Base-by-base conservation (phyloP, 352 stramenopile genomes). In the Phytophthora boehmeriae region DNA sequence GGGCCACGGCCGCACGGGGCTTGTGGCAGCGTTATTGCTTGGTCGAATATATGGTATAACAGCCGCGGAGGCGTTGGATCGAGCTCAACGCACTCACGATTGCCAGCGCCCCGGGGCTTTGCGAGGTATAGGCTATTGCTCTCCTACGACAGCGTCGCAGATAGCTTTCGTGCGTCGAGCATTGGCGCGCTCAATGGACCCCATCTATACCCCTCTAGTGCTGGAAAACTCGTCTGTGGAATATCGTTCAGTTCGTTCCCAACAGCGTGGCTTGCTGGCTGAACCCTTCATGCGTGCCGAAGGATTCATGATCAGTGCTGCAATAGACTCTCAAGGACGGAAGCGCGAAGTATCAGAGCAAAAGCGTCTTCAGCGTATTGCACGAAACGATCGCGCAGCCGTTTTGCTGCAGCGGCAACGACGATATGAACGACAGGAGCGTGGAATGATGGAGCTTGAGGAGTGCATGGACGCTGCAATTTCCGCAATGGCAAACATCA, bases 41-140 rank as follows among this genome's bases (percentile, higher is more conserved):
- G 86, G 80, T 1, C 76, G 86, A 4, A 48, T 95, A 19, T 95
- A 93, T 38, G 83, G 84, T 6, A 68, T 93, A 22, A 55, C 71
- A 8, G 54, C 84, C 1, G 61, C 66, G 0, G 80, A 93, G 8
- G 84, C 83, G 0, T 59, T 93, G 1, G 80, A 91, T 27, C 75
- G 81, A 41, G 74, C 77, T 0, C 86, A 95, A 42, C 67, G 80
- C 11, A 64, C 75, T 32, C 86, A 93, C 49, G 86, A 95, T 44
- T 90, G 79, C 20, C 80, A 89, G 35, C 67, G 54, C 30, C 63
- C 53, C 16, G 48, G 38, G 30, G 42, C 64, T 20, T 47, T 59
- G 10, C 51, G 47, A 44, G 65, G 65, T 1, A 45, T 65, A 8
- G 68, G 78, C 32, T 72, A 70, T 8, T 76, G 78, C 46, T 90